Conservation (phyloP, 352 stramenopile species). For the Phytophthora pistaciae region DNA sequence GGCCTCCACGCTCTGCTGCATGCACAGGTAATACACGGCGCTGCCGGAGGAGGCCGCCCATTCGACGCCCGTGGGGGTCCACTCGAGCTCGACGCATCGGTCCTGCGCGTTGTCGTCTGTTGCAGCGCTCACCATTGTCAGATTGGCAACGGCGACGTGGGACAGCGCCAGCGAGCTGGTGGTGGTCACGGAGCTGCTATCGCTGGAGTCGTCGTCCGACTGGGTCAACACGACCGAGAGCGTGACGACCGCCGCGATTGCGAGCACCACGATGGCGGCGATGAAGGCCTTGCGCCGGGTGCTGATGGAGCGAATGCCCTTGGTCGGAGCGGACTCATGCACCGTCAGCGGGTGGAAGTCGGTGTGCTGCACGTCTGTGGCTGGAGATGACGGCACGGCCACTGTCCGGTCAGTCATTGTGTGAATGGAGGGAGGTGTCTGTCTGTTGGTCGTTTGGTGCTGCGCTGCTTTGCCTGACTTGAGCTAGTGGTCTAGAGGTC, state of each 20-base stretch:
- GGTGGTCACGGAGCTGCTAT: neutral
- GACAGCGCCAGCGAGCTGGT: conserved; percentile 20
- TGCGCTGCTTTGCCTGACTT: neutral
- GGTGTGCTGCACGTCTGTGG: conserved; percentile 12
- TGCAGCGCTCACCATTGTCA: conserved; percentile 23
- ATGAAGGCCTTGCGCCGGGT: conserved; percentile 28
- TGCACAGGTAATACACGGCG: conserved; percentile 39
- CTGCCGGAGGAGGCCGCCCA: conserved; percentile 30
- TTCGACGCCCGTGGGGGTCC: conserved; percentile 45
- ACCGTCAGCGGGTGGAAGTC: conserved; percentile 12
- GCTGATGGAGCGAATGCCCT: conserved; percentile 21
- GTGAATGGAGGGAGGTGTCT: neutral
- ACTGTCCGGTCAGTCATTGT: neutral
- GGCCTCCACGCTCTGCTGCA: conserved; percentile 36
- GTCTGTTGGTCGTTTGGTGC: neutral
- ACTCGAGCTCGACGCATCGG: conserved; percentile 34
- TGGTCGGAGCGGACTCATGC: conserved; percentile 17
- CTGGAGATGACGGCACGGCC: conserved; percentile 15
- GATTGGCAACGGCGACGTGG: conserved; percentile 31
- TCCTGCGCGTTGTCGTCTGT: conserved; percentile 35
- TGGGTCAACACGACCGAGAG: conserved; percentile 26
- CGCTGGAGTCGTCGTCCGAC: conserved; percentile 18
- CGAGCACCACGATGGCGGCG: conserved; percentile 6
- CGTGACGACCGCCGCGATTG: conserved; percentile 28
- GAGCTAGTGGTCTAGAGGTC: neutral